Evolutionary conservation across 257 asterid species (phyloP), one percentile per base, ranked within the genome.

Genomic region (Penstemon eatonii): DNA sequence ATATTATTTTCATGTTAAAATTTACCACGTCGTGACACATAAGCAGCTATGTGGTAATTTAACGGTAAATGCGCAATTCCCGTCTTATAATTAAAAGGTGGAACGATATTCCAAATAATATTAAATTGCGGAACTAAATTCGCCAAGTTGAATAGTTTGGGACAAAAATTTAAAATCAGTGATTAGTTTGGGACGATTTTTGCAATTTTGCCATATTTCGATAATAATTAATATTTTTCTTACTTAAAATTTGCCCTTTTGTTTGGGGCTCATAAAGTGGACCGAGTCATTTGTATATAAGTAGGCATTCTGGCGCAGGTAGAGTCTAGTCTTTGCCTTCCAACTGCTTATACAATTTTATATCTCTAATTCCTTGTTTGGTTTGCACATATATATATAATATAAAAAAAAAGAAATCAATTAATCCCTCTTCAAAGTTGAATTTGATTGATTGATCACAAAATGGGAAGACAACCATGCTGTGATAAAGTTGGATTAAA

Each of bases 401-500:
- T n/a, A 15, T 42, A 38, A 8, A 37, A 36, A 36, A 36, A 5
- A 4, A 56, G 19, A 1, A 56, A 5, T 18, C 41, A 5, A 11
- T 19, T 56, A 40, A 19, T n/a, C 15, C 10, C 57, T 46, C 65
- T 25, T 19, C 52, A 67, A 25, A 56, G 33, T 8, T 19, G 8
- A 8, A 2, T 19, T 13, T 56, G 8, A 18, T 55, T 11, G 33
- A 55, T 10, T 12, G 19, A 52, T 52, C 19, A n/a, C 19, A 18
- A 10, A 5, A 92, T 92, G 98, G 98, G 98, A 33, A 86, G 98
- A 56, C 91, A 88, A 60, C 98, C 98, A 33, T 92, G 98, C 60
- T 92, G 98, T 76, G 98, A 92, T 68, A 92, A 88, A 78, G 90
- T 90, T 18, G 98, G 98, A 65, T 82, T 92, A 61, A 92, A 92